Conservation (phyloP, 1,284 basidiomycete genomes). For the Ganoderma lucidum region DNA sequence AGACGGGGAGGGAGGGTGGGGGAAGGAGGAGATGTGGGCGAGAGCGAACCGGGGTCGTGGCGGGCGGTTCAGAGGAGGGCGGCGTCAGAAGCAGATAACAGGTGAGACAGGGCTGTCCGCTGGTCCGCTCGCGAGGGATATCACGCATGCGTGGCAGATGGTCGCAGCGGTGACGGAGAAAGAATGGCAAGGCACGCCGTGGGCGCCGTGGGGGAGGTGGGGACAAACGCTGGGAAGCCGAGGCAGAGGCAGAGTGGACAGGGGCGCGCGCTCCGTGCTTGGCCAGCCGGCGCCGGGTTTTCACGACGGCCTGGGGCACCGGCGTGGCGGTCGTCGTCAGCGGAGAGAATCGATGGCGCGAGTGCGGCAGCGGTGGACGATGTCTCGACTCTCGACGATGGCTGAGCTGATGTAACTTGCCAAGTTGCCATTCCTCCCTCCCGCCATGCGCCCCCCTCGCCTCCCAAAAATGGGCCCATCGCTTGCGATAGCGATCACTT, state of each 20-base stretch:
- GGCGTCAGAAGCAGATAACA: constrained; percentile 19
- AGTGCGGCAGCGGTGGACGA: neutral
- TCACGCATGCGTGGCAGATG: constrained; percentile 22
- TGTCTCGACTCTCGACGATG: constrained; percentile 9
- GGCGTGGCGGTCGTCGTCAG: neutral
- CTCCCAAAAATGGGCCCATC: constrained; percentile 18
- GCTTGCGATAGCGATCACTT: constrained; percentile 26
- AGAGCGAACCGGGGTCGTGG: constrained; percentile 20
- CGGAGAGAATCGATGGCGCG: constrained; percentile 16
- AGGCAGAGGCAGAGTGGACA: neutral
- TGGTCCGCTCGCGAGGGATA: constrained; percentile 9
- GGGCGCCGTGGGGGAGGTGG: constrained; percentile 15
- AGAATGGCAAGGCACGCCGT: constrained; percentile 1
- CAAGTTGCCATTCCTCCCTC: constrained; percentile 27
- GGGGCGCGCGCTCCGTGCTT: constrained; percentile 10
- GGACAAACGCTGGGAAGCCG: neutral
- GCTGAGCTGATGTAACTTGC: constrained; percentile 17
- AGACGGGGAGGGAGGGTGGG: constrained; percentile 15
- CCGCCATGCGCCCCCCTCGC: constrained; percentile 7
- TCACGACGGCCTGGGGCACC: neutral
- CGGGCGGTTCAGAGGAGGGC: neutral
- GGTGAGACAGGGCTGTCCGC: constrained; percentile 15
- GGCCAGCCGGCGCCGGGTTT: constrained; percentile 6
- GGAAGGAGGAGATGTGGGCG: constrained; percentile 14
- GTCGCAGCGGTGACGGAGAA: constrained; percentile 11